Evolutionary conservation across 192 early-diverging fungal genomes (phyloP), one percentile per base, ranked within the genome.

Genomic region (Podochytrium sp.): DNA sequence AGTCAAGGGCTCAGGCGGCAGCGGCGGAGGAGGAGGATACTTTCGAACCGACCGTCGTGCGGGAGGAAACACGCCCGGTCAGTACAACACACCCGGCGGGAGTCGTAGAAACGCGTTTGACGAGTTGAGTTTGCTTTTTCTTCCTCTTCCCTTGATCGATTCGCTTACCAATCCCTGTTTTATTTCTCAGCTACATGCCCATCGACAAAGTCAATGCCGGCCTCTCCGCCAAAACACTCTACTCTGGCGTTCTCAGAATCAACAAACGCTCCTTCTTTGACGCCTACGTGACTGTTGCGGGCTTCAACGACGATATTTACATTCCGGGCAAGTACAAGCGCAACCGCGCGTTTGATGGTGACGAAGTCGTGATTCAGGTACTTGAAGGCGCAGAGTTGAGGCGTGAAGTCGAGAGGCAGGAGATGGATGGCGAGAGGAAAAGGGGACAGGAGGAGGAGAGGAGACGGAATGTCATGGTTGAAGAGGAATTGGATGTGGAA

Each of bases 261-360:
- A 98, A 95, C 84, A 92, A 92, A 39, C 85, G 89, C 59, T 92
- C 93, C 74, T 84, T 91, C 34, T 88, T 83, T 49, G 94, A 96
- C 71, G 95, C 93, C 29, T 98, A 98, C 80, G 94, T 96, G 16
- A 87, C 90, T 1, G 83, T 91, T 7, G 92, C 94, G 30, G 85
- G 73, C 16, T 47, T 72, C 51, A 67, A 74, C 6, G 83, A 86
- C 3, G 94, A 96, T 75, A 87, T 96, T 23, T 92, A 89, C 65
- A 91, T 96, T 16, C 89, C 84, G 53, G 92, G 92, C 18, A 86
- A 86, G 39, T 85, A 84, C 39, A 83, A 85, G 64, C 87, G 92
- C n/a, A 96, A 96, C 78, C 85, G 94, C 42, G 92, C 93, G 3
- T 75, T 96, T 2, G 93, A 96, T 60, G 93, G 92, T 2, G 94